Conservation (phyloP, 345 rosid genomes). For the Pistacia integerrima region DNA sequence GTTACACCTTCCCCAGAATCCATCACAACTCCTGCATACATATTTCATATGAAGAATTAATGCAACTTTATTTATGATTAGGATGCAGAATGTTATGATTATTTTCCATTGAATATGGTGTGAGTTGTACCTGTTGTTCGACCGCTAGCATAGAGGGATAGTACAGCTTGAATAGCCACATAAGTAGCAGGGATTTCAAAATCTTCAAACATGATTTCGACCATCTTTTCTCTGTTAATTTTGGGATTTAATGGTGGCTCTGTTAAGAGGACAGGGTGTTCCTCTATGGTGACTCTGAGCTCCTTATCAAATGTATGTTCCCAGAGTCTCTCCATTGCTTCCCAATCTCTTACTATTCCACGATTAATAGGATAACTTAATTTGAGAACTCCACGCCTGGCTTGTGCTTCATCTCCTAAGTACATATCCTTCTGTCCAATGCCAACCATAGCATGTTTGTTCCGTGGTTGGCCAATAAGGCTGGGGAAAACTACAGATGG, state of each 20-base stretch:
- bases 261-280: constrained; percentile 37
- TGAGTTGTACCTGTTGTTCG: constrained; percentile 24
- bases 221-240: constrained; percentile 33
- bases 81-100: too few species aligned
- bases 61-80: too few species aligned
- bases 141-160: constrained; percentile 31
- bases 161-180: constrained; percentile 30
- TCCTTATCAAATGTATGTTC: constrained; percentile 22
- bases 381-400: constrained; percentile 25
- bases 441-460: constrained; percentile 24
- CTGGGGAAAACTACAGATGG: constrained; percentile 28
- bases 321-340: constrained; percentile 35
- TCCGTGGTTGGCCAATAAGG: constrained; percentile 28
- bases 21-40: constrained; percentile 25
- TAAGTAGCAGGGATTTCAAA: constrained; percentile 28
- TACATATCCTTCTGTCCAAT: constrained; percentile 26
- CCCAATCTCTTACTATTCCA: constrained; percentile 32
- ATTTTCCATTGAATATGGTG: too few species aligned
- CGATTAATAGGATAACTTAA: constrained; percentile 26
- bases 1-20: constrained; percentile 34
- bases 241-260: constrained; percentile 36
- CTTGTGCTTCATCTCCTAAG: constrained; percentile 30
- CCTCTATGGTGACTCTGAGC: constrained; percentile 22
- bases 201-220: constrained; percentile 32
- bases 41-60: too few species aligned